Percentiles rank a stretch among this genome's conserved stretches.
Conservation (phyloP, 2,329 filamentous ascomycete species). For the Immersiporthe knoxdaviesiana region DNA sequence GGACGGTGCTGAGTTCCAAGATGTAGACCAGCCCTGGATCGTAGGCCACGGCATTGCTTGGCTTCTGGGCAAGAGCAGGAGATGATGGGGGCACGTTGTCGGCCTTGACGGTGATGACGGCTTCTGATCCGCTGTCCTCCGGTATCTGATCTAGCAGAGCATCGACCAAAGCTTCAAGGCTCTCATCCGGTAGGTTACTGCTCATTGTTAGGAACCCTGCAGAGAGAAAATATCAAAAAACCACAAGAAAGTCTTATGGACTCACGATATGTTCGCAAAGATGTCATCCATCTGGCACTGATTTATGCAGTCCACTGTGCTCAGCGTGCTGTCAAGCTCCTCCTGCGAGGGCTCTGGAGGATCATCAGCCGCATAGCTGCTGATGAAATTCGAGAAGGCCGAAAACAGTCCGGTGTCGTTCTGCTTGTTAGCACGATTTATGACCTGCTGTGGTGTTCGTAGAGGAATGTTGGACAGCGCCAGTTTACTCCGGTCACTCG, state of each 20-base stretch:
- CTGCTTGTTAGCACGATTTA: conserved; percentile 80
- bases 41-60: conserved; percentile 66
- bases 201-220: neutral
- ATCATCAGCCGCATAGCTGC: conserved; percentile 98
- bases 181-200: conserved; percentile 45
- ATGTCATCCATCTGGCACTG: conserved; percentile 84
- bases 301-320: conserved; percentile 91
- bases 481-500: conserved; percentile 63
- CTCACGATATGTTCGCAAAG: conserved; percentile 79
- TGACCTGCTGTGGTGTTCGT: conserved; percentile 87
- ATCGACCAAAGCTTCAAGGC: conserved; percentile 59
- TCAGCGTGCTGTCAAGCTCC: conserved; percentile 92
- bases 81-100: conserved; percentile 67
- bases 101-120: conserved; percentile 88
- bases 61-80: conserved; percentile 63
- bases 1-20: conserved; percentile 84
- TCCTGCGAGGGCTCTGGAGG: conserved; percentile 97
- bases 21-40: conserved; percentile 87
- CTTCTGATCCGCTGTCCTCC: conserved; percentile 74
- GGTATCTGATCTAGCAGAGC: conserved; percentile 83
- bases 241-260: conserved; percentile 26
- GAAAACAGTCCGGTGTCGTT: conserved; percentile 87
- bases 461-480: conserved; percentile 82
- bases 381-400: conserved; percentile 93
- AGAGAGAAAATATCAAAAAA: no score